These are phyloP conservation scores for Candolleomyces efflorescens DNA, from an alignment of 768 basidiomycete genomes.

Conservation along the genomic window DNA sequence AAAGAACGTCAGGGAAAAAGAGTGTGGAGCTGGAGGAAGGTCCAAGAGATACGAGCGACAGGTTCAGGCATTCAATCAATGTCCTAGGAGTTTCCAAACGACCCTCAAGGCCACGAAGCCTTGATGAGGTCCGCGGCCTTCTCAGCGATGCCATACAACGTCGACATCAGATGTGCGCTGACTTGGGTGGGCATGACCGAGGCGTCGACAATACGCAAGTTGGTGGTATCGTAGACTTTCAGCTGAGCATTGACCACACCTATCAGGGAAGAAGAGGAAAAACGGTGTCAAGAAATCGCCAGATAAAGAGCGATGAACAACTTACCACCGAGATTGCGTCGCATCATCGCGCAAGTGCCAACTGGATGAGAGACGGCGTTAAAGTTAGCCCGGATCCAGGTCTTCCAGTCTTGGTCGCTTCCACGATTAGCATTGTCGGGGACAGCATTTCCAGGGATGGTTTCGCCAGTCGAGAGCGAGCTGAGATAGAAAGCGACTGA, in stretches of 20 bases:
- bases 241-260: constrained; percentile 46
- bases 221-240: constrained; percentile 42
- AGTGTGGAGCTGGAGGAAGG: too few species aligned
- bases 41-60: too few species aligned
- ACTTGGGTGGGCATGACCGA: constrained; percentile 45
- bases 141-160: constrained; percentile 53
- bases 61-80: too few species aligned
- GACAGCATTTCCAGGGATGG: constrained; percentile 34
- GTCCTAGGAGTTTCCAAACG: not conserved
- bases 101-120: constrained; percentile 18
- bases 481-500: constrained; percentile 13
- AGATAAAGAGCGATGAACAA: too few species aligned
- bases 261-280: constrained; percentile 17
- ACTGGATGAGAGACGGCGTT: constrained; percentile 31
- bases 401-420: constrained; percentile 40
- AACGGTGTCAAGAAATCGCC: constrained; percentile 29
- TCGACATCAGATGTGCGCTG: constrained; percentile 42
- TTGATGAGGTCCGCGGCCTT: constrained; percentile 51
- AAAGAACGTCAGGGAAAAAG: too few species aligned
- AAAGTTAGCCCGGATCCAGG: constrained; percentile 41
- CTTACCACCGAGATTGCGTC: constrained; percentile 8
- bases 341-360: constrained; percentile 8
- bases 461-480: constrained; percentile 37
- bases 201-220: constrained; percentile 51
- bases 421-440: constrained; percentile 43